A percentile compares a stretch with the other conserved stretches of the same genome.
These are phyloP conservation scores for Prunus salicina DNA, from an alignment of 306 rosid genomes.

Conservation along the genomic window DNA sequence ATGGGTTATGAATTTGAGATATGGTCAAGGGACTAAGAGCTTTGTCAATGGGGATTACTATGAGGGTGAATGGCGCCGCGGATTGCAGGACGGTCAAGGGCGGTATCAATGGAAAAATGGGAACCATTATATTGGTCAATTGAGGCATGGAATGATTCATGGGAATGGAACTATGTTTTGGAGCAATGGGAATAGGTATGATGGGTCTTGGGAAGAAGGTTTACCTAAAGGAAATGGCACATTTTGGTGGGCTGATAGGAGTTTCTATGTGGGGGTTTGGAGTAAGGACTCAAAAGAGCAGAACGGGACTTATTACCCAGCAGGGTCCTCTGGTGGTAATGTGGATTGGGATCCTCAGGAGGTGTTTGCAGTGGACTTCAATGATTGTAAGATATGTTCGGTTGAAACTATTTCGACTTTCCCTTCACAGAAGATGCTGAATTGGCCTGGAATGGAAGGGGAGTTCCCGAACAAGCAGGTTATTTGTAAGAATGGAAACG, in stretches of 20 bases:
- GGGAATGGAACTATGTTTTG: slow-evolving; percentile 77
- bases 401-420: slow-evolving; percentile 54
- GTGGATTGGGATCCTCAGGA: slow-evolving; percentile 70
- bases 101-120: slow-evolving; percentile 86
- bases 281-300: slow-evolving; percentile 53
- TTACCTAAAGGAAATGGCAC: slow-evolving; percentile 84
- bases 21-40: slow-evolving; percentile 67
- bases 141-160: slow-evolving; percentile 64
- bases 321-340: slow-evolving; percentile 28
- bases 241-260: slow-evolving; percentile 61
- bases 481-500: slow-evolving; percentile 28
- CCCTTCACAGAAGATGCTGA: slow-evolving; percentile 70
- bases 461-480: slow-evolving; percentile 29
- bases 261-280: slow-evolving; percentile 79
- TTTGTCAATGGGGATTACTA: slow-evolving; percentile 79
- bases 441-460: slow-evolving; percentile 34
- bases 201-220: slow-evolving; percentile 85
- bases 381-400: slow-evolving; percentile 41
- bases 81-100: slow-evolving; percentile 76
- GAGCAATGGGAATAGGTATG: slow-evolving; percentile 69
- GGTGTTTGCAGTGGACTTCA: slow-evolving; percentile 38
- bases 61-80: slow-evolving; percentile 89
- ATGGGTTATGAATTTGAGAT: slow-evolving; percentile 80
- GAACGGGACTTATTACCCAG: slow-evolving; percentile 59
- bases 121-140: slow-evolving; percentile 68